These are phyloP conservation scores for Calonectria ilicicola DNA, from an alignment of 2,329 filamentous ascomycete species.

Conservation along the genomic window DNA sequence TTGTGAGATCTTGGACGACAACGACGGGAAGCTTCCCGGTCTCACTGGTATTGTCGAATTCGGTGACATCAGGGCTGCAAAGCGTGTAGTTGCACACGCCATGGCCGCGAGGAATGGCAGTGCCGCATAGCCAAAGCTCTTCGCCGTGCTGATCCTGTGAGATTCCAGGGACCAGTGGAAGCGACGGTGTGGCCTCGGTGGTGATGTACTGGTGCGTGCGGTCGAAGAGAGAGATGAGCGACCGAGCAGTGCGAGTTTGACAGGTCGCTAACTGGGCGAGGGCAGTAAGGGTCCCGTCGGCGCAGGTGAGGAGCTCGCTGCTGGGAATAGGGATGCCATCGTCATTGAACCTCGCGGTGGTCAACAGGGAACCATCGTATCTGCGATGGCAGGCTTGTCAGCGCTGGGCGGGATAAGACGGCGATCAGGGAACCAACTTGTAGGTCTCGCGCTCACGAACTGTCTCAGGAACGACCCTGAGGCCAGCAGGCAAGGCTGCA, in stretches of 20 bases:
- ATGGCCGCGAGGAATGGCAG: constrained; percentile 45
- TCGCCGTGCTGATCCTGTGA: constrained; percentile 18
- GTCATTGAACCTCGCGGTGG: not conserved
- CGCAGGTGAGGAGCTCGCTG: constrained; percentile 41
- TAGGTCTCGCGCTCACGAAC: not conserved
- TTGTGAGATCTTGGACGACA: constrained; percentile 48
- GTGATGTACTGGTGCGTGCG: constrained; percentile 60
- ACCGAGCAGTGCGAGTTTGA: constrained; percentile 55
- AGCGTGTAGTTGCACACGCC: constrained; percentile 47
- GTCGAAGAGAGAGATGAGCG: constrained; percentile 65
- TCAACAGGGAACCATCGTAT: not conserved
- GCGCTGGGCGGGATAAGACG: not conserved
- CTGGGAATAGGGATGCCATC: constrained; percentile 41
- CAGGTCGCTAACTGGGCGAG: constrained; percentile 62
- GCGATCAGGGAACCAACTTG: not conserved
- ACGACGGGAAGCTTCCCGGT: constrained; percentile 45
- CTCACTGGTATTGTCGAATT: not conserved
- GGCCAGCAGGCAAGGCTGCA: not conserved
- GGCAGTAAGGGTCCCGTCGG: constrained; percentile 58
- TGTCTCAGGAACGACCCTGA: not conserved
- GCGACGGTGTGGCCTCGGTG: constrained; percentile 60
- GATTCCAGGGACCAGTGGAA: constrained; percentile 47
- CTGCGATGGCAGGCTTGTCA: not conserved
- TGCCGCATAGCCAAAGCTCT: constrained; percentile 46
- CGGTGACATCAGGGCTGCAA: not conserved